These are phyloP conservation scores for Protomyces lactucae-debilis DNA, from an alignment of 1,139 yeast species.

Conservation along the genomic window DNA sequence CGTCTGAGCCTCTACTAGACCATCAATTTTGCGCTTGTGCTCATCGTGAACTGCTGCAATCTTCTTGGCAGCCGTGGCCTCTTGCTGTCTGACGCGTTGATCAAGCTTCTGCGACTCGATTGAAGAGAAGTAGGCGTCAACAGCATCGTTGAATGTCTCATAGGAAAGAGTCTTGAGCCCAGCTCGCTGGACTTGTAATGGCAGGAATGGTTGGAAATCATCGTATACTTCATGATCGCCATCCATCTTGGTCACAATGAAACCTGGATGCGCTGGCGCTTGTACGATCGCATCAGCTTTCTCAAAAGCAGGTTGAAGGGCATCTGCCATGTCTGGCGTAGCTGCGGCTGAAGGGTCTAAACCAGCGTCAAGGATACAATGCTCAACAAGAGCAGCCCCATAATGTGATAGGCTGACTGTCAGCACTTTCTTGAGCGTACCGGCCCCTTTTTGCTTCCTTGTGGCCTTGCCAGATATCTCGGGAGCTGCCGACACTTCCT, in stretches of 20 bases:
- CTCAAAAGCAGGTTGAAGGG: slow-evolving; percentile 47
- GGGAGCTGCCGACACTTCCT: background rate
- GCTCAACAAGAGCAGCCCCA: slow-evolving; percentile 71
- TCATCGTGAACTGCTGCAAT: slow-evolving; percentile 70
- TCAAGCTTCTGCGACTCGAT: slow-evolving; percentile 77
- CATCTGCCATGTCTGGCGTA: slow-evolving; percentile 46
- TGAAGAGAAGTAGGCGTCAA: slow-evolving; percentile 79
- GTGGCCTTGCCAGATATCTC: background rate
- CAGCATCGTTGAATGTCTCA: slow-evolving; percentile 68
- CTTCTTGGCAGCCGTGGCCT: slow-evolving; percentile 66
- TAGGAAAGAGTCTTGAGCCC: slow-evolving; percentile 42
- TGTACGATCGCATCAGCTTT: slow-evolving; percentile 46
- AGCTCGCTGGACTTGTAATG: slow-evolving; percentile 44
- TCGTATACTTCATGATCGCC: slow-evolving; percentile 47
- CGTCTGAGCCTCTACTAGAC: slow-evolving; percentile 60
- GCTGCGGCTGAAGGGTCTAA: slow-evolving; percentile 40
- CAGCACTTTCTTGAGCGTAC: slow-evolving; percentile 64
- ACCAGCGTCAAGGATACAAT: slow-evolving; percentile 37
- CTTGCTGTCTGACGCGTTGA: slow-evolving; percentile 67
- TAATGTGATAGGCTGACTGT: slow-evolving; percentile 67
- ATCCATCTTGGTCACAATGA: slow-evolving; percentile 55
- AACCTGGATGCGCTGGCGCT: slow-evolving; percentile 49
- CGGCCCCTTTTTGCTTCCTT: slow-evolving; percentile 37
- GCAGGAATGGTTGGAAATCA: slow-evolving; percentile 81
- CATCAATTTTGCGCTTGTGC: slow-evolving; percentile 64